phyloP scores from a whole-genome alignment of 768 basidiomycete species.

The Glaciozyma antarctica region DNA sequence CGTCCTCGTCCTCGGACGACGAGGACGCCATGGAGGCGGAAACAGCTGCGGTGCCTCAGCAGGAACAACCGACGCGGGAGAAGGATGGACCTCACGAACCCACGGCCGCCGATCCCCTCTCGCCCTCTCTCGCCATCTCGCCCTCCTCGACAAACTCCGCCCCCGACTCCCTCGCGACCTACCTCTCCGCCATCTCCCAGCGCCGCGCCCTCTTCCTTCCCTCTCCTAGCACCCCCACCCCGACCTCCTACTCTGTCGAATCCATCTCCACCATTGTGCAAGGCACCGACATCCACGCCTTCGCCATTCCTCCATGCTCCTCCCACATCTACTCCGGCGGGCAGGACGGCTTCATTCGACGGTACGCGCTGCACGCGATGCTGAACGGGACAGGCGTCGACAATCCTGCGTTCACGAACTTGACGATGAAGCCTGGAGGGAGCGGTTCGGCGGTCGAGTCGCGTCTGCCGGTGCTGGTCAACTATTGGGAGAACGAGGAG shows the following conservation, averaged over 20 bases:
- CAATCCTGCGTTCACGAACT: constrained; percentile 10
- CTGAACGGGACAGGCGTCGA: constrained; percentile 18
- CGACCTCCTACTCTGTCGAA: constrained; percentile 5
- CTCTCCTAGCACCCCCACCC: not conserved
- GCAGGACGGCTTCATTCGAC: constrained; percentile 33
- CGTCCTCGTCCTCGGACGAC: not conserved
- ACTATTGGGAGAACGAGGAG: constrained; percentile 35
- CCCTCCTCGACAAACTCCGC: not conserved
- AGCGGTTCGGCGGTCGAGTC: constrained; percentile 4
- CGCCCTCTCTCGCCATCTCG: not conserved
- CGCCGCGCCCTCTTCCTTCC: constrained; percentile 1
- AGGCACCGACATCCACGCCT: constrained; percentile 19
- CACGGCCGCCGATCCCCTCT: not conserved
- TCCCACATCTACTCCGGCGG: constrained; percentile 31
- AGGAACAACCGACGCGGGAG: not conserved
- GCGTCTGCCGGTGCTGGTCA: constrained; percentile 19
- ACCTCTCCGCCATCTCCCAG: not conserved
- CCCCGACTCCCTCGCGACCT: not conserved
- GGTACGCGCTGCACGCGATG: constrained; percentile 27
- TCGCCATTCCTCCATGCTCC: constrained; percentile 25
- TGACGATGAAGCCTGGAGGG: constrained; percentile 12
- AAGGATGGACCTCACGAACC: not conserved
- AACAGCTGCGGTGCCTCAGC: not conserved
- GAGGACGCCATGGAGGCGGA: not conserved
- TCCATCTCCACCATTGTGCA: constrained; percentile 22